Evolutionary conservation across 2,329 filamentous ascomycete genomes (phyloP).

Genomic region (Beauveria brongniartii): DNA sequence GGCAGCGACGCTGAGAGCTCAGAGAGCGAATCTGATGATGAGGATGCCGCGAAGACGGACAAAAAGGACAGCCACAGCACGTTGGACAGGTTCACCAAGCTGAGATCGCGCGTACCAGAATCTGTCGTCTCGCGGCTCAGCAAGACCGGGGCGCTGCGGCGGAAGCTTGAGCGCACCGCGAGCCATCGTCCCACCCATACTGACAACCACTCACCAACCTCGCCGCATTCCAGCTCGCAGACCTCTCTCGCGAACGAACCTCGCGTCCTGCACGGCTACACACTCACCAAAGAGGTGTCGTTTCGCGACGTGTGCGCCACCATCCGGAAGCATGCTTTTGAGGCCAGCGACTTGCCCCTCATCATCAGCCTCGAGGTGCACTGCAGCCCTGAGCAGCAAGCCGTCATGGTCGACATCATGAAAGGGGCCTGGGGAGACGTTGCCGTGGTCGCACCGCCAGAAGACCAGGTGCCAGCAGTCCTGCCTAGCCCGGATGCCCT

Average conservation of each 20-base stretch:
- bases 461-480: slow-evolving; percentile 34
- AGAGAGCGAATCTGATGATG: slow-evolving; percentile 30
- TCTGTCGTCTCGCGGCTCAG: slow-evolving; percentile 38
- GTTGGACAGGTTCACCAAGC: slow-evolving; percentile 55
- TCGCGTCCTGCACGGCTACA: slow-evolving; percentile 78
- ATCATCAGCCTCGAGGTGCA: slow-evolving; percentile 94
- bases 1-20: slow-evolving; percentile 62
- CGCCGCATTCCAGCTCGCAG: neutral
- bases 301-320: slow-evolving; percentile 80
- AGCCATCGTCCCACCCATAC: slow-evolving; percentile 19
- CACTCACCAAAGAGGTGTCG: slow-evolving; percentile 77
- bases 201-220: neutral
- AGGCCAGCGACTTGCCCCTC: slow-evolving; percentile 68
- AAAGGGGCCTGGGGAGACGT: slow-evolving; percentile 69
- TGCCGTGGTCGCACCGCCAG: slow-evolving; percentile 47
- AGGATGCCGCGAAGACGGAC: slow-evolving; percentile 41
- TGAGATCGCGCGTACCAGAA: slow-evolving; percentile 48
- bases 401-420: slow-evolving; percentile 90
- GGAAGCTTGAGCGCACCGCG: slow-evolving; percentile 27
- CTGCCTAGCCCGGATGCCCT: slow-evolving; percentile 65
- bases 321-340: slow-evolving; percentile 72
- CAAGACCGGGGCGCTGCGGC: slow-evolving; percentile 39
- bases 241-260: slow-evolving; percentile 50
- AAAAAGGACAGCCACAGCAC: slow-evolving; percentile 54
- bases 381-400: slow-evolving; percentile 70